Percentiles rank a stretch among this genome's conserved stretches.
Conservation (phyloP, 202 grass and related monocot genomes). For the Thinopyrum obtusiflorum region DNA sequence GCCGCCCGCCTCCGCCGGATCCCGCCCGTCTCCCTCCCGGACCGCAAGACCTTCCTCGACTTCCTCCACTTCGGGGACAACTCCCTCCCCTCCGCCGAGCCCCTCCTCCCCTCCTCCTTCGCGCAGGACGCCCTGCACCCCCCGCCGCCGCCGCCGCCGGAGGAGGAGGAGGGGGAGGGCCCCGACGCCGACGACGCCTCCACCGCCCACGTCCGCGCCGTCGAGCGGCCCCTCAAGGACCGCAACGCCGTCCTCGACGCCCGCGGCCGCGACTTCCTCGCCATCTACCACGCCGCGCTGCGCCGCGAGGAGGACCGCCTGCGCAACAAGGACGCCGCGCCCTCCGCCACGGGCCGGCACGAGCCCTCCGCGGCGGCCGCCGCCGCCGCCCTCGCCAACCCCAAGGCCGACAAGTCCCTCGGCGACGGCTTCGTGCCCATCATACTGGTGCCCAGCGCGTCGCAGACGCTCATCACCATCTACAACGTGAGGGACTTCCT, state of each 20-base stretch:
- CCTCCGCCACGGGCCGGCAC: conserved; percentile 30
- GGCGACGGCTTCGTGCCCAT: conserved; percentile 85
- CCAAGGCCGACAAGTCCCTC: conserved; percentile 53
- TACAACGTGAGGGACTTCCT: conserved; percentile 95
- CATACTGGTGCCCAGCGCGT: conserved; percentile 96
- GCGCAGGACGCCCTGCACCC: conserved; percentile 28
- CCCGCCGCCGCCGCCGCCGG: conserved; percentile 27
- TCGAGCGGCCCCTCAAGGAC: conserved; percentile 82
- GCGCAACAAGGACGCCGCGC: conserved; percentile 63
- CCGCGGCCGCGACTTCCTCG: conserved; percentile 84
- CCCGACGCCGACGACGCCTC: conserved; percentile 25
- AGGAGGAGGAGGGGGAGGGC: conserved; percentile 12
- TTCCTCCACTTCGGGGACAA: conserved; percentile 66
- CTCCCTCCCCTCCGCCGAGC: conserved; percentile 59
- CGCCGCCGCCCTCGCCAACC: conserved; percentile 31
- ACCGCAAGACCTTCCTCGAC: conserved; percentile 90
- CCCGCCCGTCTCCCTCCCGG: conserved; percentile 77
- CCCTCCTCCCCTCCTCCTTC: conserved; percentile 41
- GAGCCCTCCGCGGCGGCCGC: conserved; percentile 11
- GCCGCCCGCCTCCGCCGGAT: conserved; percentile 71
- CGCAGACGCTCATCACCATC: conserved; percentile 86
- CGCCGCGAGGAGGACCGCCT: conserved; percentile 72
- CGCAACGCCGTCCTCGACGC: conserved; percentile 69
- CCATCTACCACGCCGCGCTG: conserved; percentile 38
- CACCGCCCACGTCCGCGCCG: conserved; percentile 38